These are phyloP conservation scores for Fomitiporia mediterranea DNA, from an alignment of 1,284 basidiomycete genomes.

Conservation along the genomic window DNA sequence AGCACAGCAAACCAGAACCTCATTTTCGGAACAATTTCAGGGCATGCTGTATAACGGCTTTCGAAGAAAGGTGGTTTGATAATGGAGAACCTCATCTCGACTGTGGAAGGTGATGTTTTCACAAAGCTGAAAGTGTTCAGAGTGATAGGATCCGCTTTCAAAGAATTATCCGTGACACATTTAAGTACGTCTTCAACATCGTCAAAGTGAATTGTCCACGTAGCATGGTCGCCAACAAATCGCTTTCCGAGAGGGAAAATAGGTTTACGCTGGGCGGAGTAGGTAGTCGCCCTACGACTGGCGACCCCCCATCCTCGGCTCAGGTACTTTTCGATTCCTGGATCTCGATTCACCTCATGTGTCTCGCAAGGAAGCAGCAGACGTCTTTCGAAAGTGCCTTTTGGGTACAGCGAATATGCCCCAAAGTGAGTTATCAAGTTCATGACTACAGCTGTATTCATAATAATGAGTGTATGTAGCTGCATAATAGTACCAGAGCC, in stretches of 20 bases:
- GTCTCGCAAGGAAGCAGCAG: background rate
- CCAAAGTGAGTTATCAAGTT: conserved; percentile 11
- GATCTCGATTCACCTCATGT: background rate
- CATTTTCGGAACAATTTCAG: background rate
- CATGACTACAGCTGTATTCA: conserved; percentile 14
- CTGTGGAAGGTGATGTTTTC: background rate
- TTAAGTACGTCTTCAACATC: background rate
- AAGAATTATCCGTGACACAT: background rate
- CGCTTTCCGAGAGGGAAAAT: conserved; percentile 10
- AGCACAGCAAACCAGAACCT: background rate
- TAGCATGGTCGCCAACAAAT: conserved; percentile 6
- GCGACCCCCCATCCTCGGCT: conserved; percentile 2
- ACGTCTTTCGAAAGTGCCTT: conserved; percentile 12
- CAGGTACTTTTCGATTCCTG: conserved; percentile 5
- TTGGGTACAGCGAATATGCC: conserved; percentile 15
- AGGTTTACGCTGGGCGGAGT: background rate
- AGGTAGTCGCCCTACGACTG: background rate
- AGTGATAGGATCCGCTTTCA: background rate
- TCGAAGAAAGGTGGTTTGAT: conserved; percentile 1
- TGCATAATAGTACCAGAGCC: background rate
- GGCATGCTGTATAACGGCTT: conserved; percentile 3
- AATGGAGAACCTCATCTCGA: background rate
- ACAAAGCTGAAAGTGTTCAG: conserved; percentile 7
- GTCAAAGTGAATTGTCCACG: conserved; percentile 10
- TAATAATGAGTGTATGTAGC: background rate